Percentiles rank a stretch among this genome's conserved stretches.
Conservation (phyloP, 1,139 yeast species). For the Zhuliangozyma parablackwelliae region DNA sequence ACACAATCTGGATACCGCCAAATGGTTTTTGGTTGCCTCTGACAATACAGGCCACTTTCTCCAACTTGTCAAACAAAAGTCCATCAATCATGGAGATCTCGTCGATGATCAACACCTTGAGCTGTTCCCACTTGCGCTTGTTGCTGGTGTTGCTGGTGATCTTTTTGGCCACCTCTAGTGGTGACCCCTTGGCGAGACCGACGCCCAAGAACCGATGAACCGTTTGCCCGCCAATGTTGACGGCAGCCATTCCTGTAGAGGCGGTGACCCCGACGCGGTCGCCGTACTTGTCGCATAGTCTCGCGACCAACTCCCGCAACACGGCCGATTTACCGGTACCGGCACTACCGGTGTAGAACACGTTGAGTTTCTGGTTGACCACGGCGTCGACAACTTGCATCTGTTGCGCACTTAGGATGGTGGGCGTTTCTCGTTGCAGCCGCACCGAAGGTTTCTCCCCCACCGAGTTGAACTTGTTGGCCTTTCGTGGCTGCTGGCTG, state of each 20-base stretch:
- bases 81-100: slow-evolving; percentile 85
- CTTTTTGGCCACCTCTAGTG: slow-evolving; percentile 36
- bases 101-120: slow-evolving; percentile 69
- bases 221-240: slow-evolving; percentile 81
- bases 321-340: slow-evolving; percentile 86
- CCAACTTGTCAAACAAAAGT: slow-evolving; percentile 57
- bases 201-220: slow-evolving; percentile 74
- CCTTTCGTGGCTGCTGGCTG: slow-evolving; percentile 22
- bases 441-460: no score
- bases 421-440: neutral
- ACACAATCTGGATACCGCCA: slow-evolving; percentile 77
- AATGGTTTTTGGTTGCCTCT: slow-evolving; percentile 50
- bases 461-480: slow-evolving; percentile 8
- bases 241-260: slow-evolving; percentile 88
- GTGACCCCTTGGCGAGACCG: slow-evolving; percentile 62
- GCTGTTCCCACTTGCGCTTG: slow-evolving; percentile 52
- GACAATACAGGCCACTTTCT: slow-evolving; percentile 52
- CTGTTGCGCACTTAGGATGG: slow-evolving; percentile 56
- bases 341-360: slow-evolving; percentile 77
- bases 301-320: slow-evolving; percentile 52
- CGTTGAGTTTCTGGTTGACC: slow-evolving; percentile 45
- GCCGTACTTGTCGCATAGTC: slow-evolving; percentile 28
- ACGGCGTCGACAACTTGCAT: slow-evolving; percentile 62
- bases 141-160: slow-evolving; percentile 44
- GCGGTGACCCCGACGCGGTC: slow-evolving; percentile 76